Conservation (phyloP, 768 basidiomycete genomes). For the Filobasidium floriforme region DNA sequence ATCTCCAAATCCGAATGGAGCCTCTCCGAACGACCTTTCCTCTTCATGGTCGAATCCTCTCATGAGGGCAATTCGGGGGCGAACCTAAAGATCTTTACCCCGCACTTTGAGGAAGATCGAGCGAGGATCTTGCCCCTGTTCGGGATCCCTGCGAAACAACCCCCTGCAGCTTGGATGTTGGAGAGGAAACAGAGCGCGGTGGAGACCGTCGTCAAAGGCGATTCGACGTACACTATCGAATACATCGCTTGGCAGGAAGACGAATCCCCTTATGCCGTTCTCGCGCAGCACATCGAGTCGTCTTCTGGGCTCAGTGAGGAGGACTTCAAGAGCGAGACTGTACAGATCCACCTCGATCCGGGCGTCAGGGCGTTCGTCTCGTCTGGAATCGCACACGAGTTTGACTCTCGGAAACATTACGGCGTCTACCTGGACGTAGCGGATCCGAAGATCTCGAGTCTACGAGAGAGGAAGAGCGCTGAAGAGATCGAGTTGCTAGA, state of each 20-base stretch:
- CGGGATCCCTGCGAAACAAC: conserved; percentile 22
- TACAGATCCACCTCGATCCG: conserved; percentile 27
- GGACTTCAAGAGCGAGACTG: not conserved
- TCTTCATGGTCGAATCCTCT: conserved; percentile 57
- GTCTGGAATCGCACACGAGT: conserved; percentile 25
- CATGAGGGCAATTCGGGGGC: conserved; percentile 18
- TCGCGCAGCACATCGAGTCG: conserved; percentile 40
- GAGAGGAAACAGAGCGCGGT: conserved; percentile 7
- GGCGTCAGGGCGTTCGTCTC: conserved; percentile 29
- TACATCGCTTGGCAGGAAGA: conserved; percentile 55
- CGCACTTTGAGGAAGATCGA: conserved; percentile 66
- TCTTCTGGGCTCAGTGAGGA: not conserved
- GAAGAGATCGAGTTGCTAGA: conserved; percentile 64
- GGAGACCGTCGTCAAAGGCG: conserved; percentile 6
- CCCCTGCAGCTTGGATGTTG: not conserved
- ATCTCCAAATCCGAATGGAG: conserved; percentile 58
- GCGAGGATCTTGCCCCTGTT: conserved; percentile 59
- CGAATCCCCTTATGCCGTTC: conserved; percentile 58
- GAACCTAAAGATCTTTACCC: conserved; percentile 62
- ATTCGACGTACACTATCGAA: conserved; percentile 38
- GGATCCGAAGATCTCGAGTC: conserved; percentile 52
- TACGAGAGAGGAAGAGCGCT: conserved; percentile 67
- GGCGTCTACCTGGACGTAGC: conserved; percentile 50
- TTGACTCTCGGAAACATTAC: conserved; percentile 48
- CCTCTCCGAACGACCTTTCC: conserved; percentile 69